Evolutionary conservation across 78 protist genomes (phyloP), one percentile per base, ranked within the genome.

Genomic region (Cyanophora paradoxa): DNA sequence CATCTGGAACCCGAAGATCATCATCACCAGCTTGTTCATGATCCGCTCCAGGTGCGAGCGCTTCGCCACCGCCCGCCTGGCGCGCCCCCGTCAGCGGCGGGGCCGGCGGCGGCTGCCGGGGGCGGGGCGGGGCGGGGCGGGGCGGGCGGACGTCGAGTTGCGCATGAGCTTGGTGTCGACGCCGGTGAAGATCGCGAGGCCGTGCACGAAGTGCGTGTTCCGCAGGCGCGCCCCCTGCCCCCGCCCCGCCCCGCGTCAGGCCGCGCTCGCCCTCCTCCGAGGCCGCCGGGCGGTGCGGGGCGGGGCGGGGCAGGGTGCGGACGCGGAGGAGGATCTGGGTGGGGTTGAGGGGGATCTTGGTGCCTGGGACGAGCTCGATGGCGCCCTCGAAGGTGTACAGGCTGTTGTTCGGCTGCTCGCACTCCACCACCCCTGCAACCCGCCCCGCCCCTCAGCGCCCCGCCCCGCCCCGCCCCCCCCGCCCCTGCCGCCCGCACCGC

Each of bases 141-240:
- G n/a, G n/a, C n/a, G 0, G 3, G 26, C 30, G 33, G 28, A 24
- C 17, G 46, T n/a, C n/a, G n/a, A n/a, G n/a, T n/a, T n/a, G n/a
- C n/a, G n/a, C n/a, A 83, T 28, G n/a, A n/a, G n/a, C 76, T 88
- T 88, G 3, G 86, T 66, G 36, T 28, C 76, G 28, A 2, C 19
- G 16, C 89, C 90, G 1, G 81, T 74, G 69, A 67, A 76, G n/a
- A 81, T 40, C 34, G 82, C 88, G 3, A 76, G 42, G 1, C 84
- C 89, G 33, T 28, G 11, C 40, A 77, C 48, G 80, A 77, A 89
- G 3, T 79, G 88, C 2, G 97, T 89, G 72, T 90, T 93, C 56
- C 92, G 66, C 36, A 96, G 78, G n/a, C n/a, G n/a, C n/a, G n/a
- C n/a, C n/a, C n/a, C n/a, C n/a, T n/a, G n/a, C n/a, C n/a, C n/a